Evolutionary conservation across 148 eudicot genomes (phyloP).

Genomic region (Agrostemma githago): DNA sequence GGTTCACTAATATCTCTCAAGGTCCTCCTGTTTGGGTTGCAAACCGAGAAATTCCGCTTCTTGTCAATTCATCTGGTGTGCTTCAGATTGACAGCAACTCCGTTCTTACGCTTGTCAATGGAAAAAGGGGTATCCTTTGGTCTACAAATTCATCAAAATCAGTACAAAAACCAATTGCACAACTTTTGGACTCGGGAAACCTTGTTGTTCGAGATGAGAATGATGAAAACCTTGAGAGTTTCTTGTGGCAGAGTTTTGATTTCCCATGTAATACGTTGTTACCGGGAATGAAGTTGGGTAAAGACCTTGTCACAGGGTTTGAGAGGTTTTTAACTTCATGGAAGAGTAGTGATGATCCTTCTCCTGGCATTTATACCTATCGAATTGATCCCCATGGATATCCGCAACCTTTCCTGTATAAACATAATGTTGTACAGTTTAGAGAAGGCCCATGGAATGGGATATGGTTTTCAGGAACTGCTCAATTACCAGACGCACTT

Average conservation of each 20-base stretch:
- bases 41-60: conserved; percentile 12
- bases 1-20: conserved; percentile 15
- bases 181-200: conserved; percentile 29
- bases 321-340: conserved; percentile 17
- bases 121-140: conserved; percentile 12
- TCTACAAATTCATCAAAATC: conserved; percentile 19
- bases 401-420: conserved; percentile 20
- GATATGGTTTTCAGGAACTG: conserved; percentile 23
- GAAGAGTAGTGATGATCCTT: conserved; percentile 30
- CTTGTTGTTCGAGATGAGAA: conserved; percentile 21
- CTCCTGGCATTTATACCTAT: conserved; percentile 21
- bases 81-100: conserved; percentile 12
- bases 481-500: neutral
- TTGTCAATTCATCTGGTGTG: conserved; percentile 14
- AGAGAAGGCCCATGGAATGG: conserved; percentile 38
- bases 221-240: conserved; percentile 1
- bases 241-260: conserved; percentile 29
- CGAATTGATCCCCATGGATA: conserved; percentile 20
- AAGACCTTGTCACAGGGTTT: conserved; percentile 22
- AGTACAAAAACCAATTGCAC: conserved; percentile 20
- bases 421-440: conserved; percentile 14
- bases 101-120: conserved; percentile 6
- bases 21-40: conserved; percentile 18
- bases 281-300: conserved; percentile 30
- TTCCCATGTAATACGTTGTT: conserved; percentile 16